Evolutionary conservation across 306 rosid genomes (phyloP), one percentile per base, ranked within the genome.

Genomic region (Prunus mongolica): DNA sequence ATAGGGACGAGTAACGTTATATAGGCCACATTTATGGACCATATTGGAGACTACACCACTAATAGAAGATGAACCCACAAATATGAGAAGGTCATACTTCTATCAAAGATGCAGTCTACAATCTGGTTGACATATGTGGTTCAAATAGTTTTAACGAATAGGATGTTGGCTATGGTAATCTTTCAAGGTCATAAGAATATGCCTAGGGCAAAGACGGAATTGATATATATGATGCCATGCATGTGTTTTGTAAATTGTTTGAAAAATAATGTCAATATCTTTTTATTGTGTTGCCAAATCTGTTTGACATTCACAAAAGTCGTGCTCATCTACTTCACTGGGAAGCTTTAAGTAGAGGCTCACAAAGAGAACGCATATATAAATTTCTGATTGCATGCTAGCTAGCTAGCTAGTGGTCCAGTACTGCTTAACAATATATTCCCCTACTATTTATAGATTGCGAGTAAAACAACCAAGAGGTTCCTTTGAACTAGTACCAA

Each of bases 171-270:
- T 68, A 78, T 52, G 68, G 65, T 18, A 34, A 64, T 45, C 51
- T 74, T 65, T 80, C 70, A 73, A 76, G 68, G 56, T 84, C 84
- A 87, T 86, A 91, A 92, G 78, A 81, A 34, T 34, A 34, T 64
- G 76, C 18, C 51, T 58, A 52, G 44, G 75, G 50, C 74, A 67
- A 65, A 69, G 38, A 45, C 6, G 78, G 20, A 71, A 51, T 41
- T 49, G 47, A 41, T 72, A 60, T 22, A 68, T 72, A 74, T 61
- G 38, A 28, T 65, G 56, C 57, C 54, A 47, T 72, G 54, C 34
- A 60, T 55, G 24, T 66, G 79, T 84, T 79, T 76, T 89, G 93
- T 91, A 89, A 88, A 88, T 87, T 84, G 82, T 73, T 83, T 88
- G 88, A 83, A 89, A 81, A 80, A 87, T 55, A 71, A 45, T 75